Evolutionary conservation across 2,329 filamentous ascomycete species (phyloP).

Genomic region (Mycocentrospora acerina): DNA sequence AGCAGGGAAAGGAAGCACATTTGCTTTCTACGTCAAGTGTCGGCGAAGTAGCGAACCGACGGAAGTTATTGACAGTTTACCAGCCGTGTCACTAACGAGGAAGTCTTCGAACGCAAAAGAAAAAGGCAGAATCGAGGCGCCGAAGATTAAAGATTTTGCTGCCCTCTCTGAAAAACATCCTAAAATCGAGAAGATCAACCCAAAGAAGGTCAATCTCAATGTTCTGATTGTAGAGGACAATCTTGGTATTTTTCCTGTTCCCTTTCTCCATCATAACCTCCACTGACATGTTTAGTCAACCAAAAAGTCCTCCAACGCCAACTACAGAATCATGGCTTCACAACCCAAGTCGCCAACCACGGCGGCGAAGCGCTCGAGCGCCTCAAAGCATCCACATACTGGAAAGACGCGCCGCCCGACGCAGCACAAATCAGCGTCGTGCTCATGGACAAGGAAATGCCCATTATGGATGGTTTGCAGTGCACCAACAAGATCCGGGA

Average conservation of each 20-base stretch:
- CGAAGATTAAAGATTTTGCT: constrained; percentile 42
- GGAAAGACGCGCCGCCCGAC: constrained; percentile 30
- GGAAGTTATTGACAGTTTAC: constrained; percentile 31
- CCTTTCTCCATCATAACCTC: not conserved
- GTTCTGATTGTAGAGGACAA: constrained; percentile 49
- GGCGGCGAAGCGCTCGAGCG: constrained; percentile 52
- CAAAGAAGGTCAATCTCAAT: constrained; percentile 24
- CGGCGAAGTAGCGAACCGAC: constrained; percentile 54
- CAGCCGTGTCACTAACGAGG: constrained; percentile 23
- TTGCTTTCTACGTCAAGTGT: constrained; percentile 74
- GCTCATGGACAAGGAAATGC: constrained; percentile 46
- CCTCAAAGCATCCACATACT: constrained; percentile 47
- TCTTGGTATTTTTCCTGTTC: constrained; percentile 23
- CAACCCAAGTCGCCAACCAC: constrained; percentile 52
- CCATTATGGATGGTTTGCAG: constrained; percentile 44
- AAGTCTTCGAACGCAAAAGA: constrained; percentile 36
- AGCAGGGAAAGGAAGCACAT: constrained; percentile 69
- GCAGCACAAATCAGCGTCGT: constrained; percentile 36
- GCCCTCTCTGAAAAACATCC: constrained; percentile 6
- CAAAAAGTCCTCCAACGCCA: constrained; percentile 54
- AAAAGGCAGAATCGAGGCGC: constrained; percentile 12
- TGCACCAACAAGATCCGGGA: constrained; percentile 42
- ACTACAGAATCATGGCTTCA: constrained; percentile 50
- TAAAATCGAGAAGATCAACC: constrained; percentile 13
- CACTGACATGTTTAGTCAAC: constrained; percentile 44